These are phyloP conservation scores for Taphrina communis DNA, from an alignment of 1,139 yeast genomes.

Conservation along the genomic window DNA sequence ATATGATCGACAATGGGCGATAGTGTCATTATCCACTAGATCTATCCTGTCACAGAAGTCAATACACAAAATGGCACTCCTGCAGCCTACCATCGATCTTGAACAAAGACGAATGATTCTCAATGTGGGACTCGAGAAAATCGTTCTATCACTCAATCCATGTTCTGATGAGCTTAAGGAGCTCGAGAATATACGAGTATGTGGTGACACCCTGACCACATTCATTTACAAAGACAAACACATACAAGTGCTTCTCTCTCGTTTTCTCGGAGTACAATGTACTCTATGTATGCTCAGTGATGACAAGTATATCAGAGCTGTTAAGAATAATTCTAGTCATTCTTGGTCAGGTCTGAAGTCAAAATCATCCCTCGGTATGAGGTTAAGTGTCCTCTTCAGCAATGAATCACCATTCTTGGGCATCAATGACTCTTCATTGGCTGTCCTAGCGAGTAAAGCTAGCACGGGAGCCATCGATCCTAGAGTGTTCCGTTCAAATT, in stretches of 20 bases:
- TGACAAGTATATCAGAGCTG: constrained; percentile 5
- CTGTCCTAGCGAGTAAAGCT: neutral
- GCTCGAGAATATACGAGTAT: constrained; percentile 9
- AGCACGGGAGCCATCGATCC: constrained; percentile 10
- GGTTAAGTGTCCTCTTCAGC: constrained; percentile 12
- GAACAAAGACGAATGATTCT: neutral
- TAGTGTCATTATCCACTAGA: constrained; percentile 46
- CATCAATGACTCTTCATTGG: constrained; percentile 12
- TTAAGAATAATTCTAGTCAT: neutral
- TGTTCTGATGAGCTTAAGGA: neutral
- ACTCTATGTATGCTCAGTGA: constrained; percentile 15
- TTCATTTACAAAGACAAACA: constrained; percentile 6
- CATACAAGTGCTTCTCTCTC: constrained; percentile 2
- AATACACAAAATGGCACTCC: constrained; percentile 24
- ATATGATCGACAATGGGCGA: constrained; percentile 54
- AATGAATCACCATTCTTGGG: constrained; percentile 31
- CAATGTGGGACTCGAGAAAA: neutral
- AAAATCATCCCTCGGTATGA: neutral
- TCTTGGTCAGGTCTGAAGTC: constrained; percentile 20
- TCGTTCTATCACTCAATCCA: constrained; percentile 2
- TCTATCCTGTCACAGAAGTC: constrained; percentile 20
- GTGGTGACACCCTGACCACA: constrained; percentile 18
- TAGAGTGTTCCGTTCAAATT: constrained; percentile 27
- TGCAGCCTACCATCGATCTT: constrained; percentile 7
- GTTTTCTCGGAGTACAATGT: constrained; percentile 24